Base-by-base conservation (phyloP, 192 early-diverging fungal species). In the Kickxella alabastrina region DNA sequence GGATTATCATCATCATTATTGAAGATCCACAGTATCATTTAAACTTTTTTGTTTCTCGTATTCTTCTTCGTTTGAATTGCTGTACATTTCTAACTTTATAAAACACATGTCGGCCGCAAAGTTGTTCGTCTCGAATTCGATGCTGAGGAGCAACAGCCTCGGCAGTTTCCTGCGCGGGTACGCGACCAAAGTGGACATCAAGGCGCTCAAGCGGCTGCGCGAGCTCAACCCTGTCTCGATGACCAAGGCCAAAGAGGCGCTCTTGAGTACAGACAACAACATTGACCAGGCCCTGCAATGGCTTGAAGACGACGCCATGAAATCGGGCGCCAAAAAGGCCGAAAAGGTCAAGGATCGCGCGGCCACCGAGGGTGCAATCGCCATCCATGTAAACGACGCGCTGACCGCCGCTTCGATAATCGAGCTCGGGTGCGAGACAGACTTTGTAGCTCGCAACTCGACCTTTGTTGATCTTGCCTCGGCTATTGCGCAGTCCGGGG, bases 361-460 rank as follows among this genome's bases (percentile, higher is more conserved):
- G 31, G 85, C 93, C 15, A 59, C 75, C 10, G 89, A 93, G 55
- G 93, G 93, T 17, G 81, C 84, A 5, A 77, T 83, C 10, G 68
- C 78, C 2, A 63, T 85, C 39, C 75, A 84, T 19, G 52, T 55
- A 37, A 65, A 61, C 49, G 66, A 59, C 5, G 47, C 45, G 49
- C 65, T 57, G 43, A 73, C 76, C 23, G 68, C 70, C 22, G 82
- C 80, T 12, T 68, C 87, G 10, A 83, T 89, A 34, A 68, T 88
- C 22, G 87, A 90, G 77, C 83, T 88, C 41, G 64, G 59, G 68
- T 92, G 89, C 52, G 95, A 98, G 67, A 95, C 95, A 0, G 95
- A 98, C 64, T 98, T 98, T 82, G 95, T 98, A 5, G 89, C 91
- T 6, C 82, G 89, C 49, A 90, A 87, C 57, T 66, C 64, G 22